Evolutionary conservation across 2,329 filamentous ascomycete species (phyloP).

Genomic region (Sclerotinia borealis): DNA sequence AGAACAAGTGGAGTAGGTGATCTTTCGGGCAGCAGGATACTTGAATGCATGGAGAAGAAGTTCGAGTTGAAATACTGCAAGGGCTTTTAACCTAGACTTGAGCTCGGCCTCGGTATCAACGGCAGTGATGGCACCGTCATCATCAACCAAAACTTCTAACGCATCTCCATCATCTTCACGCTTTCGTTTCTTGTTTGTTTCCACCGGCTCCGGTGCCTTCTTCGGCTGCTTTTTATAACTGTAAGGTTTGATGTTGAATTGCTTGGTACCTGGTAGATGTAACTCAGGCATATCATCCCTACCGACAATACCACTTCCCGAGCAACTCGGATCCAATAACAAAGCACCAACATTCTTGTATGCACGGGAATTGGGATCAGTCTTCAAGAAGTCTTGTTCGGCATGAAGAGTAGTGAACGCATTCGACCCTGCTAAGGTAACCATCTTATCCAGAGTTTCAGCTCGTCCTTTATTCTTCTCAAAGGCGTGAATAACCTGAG

Average conservation of each 20-base stretch:
- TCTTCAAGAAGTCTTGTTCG: conserved; percentile 75
- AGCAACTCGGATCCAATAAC: conserved; percentile 89
- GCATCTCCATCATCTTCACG: conserved; percentile 26
- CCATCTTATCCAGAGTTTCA: conserved; percentile 77
- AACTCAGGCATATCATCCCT: conserved; percentile 71
- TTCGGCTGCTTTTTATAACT: conserved; percentile 26
- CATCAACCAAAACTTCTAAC: conserved; percentile 41
- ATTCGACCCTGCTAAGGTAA: conserved; percentile 67
- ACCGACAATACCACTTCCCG: conserved; percentile 88
- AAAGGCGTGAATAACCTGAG: conserved; percentile 63
- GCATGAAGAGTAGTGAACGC: conserved; percentile 60
- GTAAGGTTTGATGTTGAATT: conserved; percentile 23
- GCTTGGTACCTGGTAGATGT: conserved; percentile 44
- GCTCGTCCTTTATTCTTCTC: conserved; percentile 70
- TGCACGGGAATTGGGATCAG: conserved; percentile 56
- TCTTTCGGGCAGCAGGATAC: conserved; percentile 67
- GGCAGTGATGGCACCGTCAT: conserved; percentile 49
- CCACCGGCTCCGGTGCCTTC: conserved; percentile 19
- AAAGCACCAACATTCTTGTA: conserved; percentile 72
- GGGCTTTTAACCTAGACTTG: conserved; percentile 58
- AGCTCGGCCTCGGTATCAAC: conserved; percentile 51
- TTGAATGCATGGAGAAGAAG: conserved; percentile 78
- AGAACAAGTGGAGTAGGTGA: conserved; percentile 94
- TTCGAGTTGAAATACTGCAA: conserved; percentile 76
- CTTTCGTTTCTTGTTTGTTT: conserved; percentile 28